These are phyloP conservation scores for Fragilaria crotonensis DNA, from an alignment of 108 stramenopile species.

Conservation along the genomic window DNA sequence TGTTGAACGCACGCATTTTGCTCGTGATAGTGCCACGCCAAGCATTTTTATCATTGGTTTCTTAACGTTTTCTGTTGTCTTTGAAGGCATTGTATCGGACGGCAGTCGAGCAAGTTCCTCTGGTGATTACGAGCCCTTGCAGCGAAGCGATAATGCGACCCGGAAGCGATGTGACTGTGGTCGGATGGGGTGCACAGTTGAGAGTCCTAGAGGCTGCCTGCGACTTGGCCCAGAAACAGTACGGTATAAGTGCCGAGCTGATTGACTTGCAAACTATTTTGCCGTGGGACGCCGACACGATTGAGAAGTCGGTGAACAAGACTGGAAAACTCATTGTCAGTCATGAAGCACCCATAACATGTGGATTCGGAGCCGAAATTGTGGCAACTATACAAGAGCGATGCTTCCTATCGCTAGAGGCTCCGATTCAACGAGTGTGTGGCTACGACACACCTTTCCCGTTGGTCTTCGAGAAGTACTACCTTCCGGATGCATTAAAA, in stretches of 20 bases:
- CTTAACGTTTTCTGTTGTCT: background rate
- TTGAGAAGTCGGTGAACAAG: constrained; percentile 79
- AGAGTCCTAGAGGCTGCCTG: constrained; percentile 64
- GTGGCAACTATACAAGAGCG: constrained; percentile 76
- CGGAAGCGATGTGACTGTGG: constrained; percentile 91
- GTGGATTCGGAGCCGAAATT: constrained; percentile 91
- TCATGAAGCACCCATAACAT: constrained; percentile 93
- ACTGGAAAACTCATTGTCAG: constrained; percentile 91
- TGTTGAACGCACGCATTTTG: background rate
- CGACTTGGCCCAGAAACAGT: constrained; percentile 60
- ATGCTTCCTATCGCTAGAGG: constrained; percentile 85
- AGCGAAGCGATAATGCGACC: constrained; percentile 78
- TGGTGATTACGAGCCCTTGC: no score
- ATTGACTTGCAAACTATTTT: constrained; percentile 94
- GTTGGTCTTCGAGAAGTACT: constrained; percentile 86
- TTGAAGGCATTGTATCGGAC: constrained; percentile 84
- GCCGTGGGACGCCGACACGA: constrained; percentile 90
- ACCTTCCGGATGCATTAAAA: constrained; percentile 86
- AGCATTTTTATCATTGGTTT: no score
- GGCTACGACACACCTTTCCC: constrained; percentile 98
- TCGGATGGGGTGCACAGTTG: constrained; percentile 91
- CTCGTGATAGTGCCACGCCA: no score
- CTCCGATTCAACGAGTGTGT: constrained; percentile 91
- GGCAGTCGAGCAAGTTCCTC: constrained; percentile 90
- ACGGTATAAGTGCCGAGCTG: constrained; percentile 85